Conservation (phyloP, 2,329 filamentous ascomycete species). For the Ophiobolus disseminans region DNA sequence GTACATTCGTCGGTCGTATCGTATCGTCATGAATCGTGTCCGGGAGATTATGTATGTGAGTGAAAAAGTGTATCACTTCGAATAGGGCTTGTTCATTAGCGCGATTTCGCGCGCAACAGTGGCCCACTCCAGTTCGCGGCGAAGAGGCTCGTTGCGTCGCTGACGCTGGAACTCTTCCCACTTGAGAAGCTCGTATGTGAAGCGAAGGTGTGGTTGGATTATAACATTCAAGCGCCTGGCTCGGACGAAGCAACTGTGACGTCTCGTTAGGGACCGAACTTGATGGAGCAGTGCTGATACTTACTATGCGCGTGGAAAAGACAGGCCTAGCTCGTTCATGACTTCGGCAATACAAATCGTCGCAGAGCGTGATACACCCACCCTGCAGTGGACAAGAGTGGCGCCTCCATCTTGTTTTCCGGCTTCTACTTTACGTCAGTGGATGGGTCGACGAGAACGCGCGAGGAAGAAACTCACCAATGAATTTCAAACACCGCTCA, state of each 20-base stretch:
- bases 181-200: constrained; percentile 90
- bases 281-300: constrained; percentile 33
- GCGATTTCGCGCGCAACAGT: constrained; percentile 90
- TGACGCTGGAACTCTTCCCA: constrained; percentile 84
- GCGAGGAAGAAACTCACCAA: constrained; percentile 68
- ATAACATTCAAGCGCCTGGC: constrained; percentile 94
- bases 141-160: constrained; percentile 61
- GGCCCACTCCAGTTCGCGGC: constrained; percentile 88
- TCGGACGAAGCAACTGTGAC: constrained; percentile 79
- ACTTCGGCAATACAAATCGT: constrained; percentile 99
- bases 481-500: constrained; percentile 84
- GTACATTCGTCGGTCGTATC: constrained; percentile 24
- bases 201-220: constrained; percentile 94
- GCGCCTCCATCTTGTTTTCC: constrained; percentile 79
- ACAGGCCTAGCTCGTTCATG: constrained; percentile 81
- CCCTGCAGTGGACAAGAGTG: constrained; percentile 93
- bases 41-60: constrained; percentile 5
- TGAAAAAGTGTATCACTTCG: constrained; percentile 59
- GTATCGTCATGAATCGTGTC: constrained; percentile 31
- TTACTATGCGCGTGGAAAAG: constrained; percentile 87
- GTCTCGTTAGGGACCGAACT: constrained; percentile 11
- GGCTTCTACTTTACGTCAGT: constrained; percentile 65
- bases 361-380: constrained; percentile 92
- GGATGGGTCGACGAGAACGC: not conserved
- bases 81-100: constrained; percentile 94